A percentile compares a stretch with the other conserved stretches of the same genome.
phyloP scores from a whole-genome alignment of 176 grass and related monocot species.

The Thalia dealbata region DNA sequence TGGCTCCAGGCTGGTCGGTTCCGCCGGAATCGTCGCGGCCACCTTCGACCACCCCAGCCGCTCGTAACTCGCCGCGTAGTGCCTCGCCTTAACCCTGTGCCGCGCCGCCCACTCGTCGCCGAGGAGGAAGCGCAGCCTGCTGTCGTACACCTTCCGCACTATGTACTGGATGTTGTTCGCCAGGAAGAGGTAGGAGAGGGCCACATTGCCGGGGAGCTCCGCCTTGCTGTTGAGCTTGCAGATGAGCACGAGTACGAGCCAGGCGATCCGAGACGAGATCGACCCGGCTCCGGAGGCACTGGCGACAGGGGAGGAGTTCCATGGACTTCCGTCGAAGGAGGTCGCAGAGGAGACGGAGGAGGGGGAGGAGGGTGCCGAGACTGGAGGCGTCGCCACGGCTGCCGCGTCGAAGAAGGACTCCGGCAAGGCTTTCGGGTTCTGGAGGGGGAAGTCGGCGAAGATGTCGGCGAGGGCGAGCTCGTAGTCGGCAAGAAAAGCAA shows the following conservation, averaged over 20 bases:
- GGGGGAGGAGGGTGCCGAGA: not conserved
- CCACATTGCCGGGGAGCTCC: constrained; percentile 29
- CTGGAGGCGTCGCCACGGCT: not conserved
- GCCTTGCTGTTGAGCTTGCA: constrained; percentile 64
- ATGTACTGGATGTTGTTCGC: constrained; percentile 68
- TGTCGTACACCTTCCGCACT: constrained; percentile 37
- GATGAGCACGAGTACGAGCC: constrained; percentile 39
- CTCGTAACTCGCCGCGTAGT: constrained; percentile 10
- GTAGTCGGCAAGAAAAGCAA: constrained; percentile 61
- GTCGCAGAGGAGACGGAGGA: not conserved
- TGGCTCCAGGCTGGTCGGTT: not conserved
- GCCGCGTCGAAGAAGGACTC: constrained; percentile 7
- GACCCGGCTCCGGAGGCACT: not conserved
- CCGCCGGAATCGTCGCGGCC: constrained; percentile 4
- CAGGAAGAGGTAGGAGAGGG: constrained; percentile 57
- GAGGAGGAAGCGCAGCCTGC: not conserved
- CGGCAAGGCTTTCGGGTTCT: not conserved
- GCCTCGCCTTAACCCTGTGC: constrained; percentile 5
- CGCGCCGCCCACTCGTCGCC: constrained; percentile 11
- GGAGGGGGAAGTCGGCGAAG: constrained; percentile 19
- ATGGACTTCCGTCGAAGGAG: constrained; percentile 4
- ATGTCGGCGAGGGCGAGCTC: constrained; percentile 28
- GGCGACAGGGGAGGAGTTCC: not conserved
- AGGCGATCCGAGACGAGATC: constrained; percentile 18
- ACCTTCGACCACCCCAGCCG: constrained; percentile 10